phyloP scores from a whole-genome alignment of 2,329 filamentous ascomycete genomes.

The Catunica adiposa region DNA sequence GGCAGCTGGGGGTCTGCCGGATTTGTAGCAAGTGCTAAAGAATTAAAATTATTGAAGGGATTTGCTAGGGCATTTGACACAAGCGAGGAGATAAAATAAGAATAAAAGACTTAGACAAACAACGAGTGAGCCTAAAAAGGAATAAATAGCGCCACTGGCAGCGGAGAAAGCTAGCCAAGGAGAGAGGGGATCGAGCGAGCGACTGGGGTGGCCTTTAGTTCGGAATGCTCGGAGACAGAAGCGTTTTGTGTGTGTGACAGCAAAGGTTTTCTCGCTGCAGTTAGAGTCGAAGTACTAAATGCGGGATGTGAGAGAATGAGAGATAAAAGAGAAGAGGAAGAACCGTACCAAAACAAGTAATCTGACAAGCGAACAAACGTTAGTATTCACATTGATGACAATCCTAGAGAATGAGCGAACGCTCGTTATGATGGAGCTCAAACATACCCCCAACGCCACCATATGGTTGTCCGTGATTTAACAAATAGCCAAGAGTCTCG shows the following conservation, averaged over 20 bases:
- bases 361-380: no score
- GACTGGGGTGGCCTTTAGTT: conserved; percentile 5
- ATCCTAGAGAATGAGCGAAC: no score
- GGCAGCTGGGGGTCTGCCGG: neutral
- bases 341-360: no score
- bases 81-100: neutral
- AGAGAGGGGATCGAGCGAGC: neutral
- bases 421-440: no score
- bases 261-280: neutral
- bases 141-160: neutral
- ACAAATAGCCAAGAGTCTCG: neutral
- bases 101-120: neutral
- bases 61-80: conserved; percentile 3
- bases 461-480: no score
- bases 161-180: neutral
- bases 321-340: neutral
- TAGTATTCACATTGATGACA: no score
- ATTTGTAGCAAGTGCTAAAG: neutral
- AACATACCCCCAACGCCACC: no score
- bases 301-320: neutral
- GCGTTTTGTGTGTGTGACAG: conserved; percentile 4
- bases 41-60: conserved; percentile 13
- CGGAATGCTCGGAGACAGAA: conserved; percentile 13
- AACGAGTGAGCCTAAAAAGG: neutral
- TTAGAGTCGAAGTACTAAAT: neutral